A percentile compares a stretch with the other conserved stretches of the same genome.
Evolutionary conservation across 306 rosid genomes (phyloP).

Genomic region (Prunus dulcis): DNA sequence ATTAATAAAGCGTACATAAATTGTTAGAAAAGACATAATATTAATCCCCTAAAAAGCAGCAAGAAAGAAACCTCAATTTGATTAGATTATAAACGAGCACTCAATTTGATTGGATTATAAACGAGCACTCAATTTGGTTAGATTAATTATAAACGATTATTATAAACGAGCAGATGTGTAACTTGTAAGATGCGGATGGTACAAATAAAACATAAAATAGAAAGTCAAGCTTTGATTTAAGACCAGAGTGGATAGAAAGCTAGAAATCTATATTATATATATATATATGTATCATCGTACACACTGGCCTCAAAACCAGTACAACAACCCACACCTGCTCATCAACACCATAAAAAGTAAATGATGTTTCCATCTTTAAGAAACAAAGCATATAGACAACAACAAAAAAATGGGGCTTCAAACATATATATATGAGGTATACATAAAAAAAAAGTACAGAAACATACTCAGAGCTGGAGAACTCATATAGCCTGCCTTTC

Average conservation of each 20-base stretch:
- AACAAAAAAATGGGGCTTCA: not conserved
- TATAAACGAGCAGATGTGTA: not conserved
- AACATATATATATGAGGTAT: not conserved
- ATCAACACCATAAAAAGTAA: no score
- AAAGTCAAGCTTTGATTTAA: not conserved
- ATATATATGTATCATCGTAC: not conserved
- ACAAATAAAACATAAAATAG: not conserved
- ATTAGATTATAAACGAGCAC: not conserved
- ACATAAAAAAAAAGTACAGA: not conserved
- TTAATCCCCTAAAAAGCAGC: no score
- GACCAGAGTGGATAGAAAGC: not conserved
- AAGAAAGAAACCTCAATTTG: not conserved
- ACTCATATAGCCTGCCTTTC: constrained; percentile 54
- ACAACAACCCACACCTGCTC: not conserved
- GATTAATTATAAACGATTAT: no score
- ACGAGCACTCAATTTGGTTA: not conserved
- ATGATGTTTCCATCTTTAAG: no score
- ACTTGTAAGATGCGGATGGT: not conserved
- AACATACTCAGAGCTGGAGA: constrained; percentile 62
- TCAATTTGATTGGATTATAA: not conserved
- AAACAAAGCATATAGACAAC: not conserved
- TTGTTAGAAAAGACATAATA: not conserved
- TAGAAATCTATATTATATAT: not conserved
- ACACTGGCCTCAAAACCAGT: not conserved
- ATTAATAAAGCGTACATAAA: not conserved